phyloP scores from a whole-genome alignment of 192 early-diverging fungal genomes.

The Coemansia sp. region DNA sequence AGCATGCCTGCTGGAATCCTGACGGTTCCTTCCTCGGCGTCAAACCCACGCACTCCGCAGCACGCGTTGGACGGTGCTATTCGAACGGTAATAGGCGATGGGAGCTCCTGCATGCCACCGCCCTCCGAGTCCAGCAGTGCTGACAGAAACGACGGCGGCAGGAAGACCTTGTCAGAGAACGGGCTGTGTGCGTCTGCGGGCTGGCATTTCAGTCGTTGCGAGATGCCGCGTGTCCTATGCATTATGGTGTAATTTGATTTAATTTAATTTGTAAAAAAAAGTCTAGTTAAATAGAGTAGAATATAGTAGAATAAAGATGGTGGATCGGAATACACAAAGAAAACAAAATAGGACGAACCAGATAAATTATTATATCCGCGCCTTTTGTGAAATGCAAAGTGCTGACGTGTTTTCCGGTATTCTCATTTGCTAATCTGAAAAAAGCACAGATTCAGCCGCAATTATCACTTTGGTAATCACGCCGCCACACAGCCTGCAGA shows the following conservation, averaged over 20 bases:
- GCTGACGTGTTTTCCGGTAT: no score
- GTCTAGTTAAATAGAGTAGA: no score
- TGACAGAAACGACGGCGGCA: conserved; percentile 34
- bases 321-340: no score
- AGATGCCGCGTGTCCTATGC: conserved; percentile 8
- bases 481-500: no score
- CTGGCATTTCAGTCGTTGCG: conserved; percentile 21
- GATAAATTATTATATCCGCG: no score
- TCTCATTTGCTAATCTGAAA: no score
- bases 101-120: conserved; percentile 12
- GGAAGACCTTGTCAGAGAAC: conserved; percentile 33
- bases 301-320: no score
- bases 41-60: conserved; percentile 77
- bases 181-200: conserved; percentile 2
- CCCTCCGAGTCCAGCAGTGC: conserved; percentile 16
- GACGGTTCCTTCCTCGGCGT: conserved; percentile 52
- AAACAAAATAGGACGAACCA: no score
- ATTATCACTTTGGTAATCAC: no score
- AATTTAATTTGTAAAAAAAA: not conserved
- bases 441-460: no score
- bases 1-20: conserved; percentile 58
- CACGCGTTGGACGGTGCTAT: conserved; percentile 13
- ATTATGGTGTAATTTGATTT: not conserved
- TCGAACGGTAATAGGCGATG: conserved; percentile 42
- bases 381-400: no score